A percentile compares a stretch with the other conserved stretches of the same genome.
Evolutionary conservation across 1,284 basidiomycete genomes (phyloP).

Genomic region (Rhodofomes roseus): DNA sequence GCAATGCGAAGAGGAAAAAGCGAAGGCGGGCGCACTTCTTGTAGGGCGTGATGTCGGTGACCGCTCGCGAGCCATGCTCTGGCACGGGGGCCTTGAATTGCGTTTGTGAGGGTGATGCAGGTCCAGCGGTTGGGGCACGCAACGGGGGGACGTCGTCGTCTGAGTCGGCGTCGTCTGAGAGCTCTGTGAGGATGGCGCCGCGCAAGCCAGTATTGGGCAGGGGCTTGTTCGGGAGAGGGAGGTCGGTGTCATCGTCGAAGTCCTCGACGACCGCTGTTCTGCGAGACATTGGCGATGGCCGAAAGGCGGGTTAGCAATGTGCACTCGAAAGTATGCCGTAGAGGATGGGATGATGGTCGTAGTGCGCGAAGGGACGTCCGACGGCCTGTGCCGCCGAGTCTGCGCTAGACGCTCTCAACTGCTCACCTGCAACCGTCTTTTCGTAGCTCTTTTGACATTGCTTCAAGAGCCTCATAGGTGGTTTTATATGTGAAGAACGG

Average conservation of each 20-base stretch:
- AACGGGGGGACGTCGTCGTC: conserved; percentile 36
- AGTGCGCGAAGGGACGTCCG: background rate
- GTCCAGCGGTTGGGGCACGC: conserved; percentile 33
- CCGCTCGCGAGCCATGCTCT: conserved; percentile 27
- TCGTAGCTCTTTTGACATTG: background rate
- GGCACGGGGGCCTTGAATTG: conserved; percentile 24
- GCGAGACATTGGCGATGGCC: conserved; percentile 50
- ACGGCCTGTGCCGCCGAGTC: background rate
- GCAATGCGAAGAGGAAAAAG: background rate
- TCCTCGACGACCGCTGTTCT: conserved; percentile 62
- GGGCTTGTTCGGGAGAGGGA: conserved; percentile 63
- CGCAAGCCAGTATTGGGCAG: conserved; percentile 63
- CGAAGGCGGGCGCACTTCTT: conserved; percentile 50
- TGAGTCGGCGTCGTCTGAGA: conserved; percentile 40
- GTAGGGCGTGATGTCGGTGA: conserved; percentile 74
- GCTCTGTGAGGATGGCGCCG: conserved; percentile 77
- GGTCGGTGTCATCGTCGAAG: conserved; percentile 89
- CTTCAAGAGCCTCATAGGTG: no score
- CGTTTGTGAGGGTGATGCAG: conserved; percentile 46
- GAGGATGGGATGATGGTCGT: background rate
- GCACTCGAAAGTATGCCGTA: background rate
- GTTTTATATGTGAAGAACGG: no score
- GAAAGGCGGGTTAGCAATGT: background rate
- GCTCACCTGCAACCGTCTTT: background rate
- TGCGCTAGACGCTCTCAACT: background rate